Base-by-base conservation (phyloP, 2,329 filamentous ascomycete species). In the Beauveria scarabaeidicola region DNA sequence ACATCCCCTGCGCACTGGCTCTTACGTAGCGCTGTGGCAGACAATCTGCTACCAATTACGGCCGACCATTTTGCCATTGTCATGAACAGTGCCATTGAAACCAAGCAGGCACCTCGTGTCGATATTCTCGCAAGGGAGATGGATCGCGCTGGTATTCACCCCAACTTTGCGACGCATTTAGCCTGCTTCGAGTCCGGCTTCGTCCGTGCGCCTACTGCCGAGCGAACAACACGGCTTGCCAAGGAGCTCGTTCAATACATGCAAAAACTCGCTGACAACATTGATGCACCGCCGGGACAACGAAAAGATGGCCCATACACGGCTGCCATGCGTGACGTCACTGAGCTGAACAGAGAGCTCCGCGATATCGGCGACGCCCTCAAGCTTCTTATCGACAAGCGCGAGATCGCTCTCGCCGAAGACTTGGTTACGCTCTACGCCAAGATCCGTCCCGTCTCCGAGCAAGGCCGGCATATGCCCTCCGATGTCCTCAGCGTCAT, bases 401-500 rank as follows among this genome's bases (percentile, higher is more conserved):
- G 72, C 29, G 73, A 79, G 32, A 80, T 79, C 48, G 73, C 83
- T 5, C 81, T 85, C 6, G 81, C 82, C 17, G 73, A 80, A 62
- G 73, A 82, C 58, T 72, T 90, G 6, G 78, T 86, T 64, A 73
- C 80, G 32, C 68, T 81, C 52, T 88, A 83, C 65, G 71, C 73
- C 32, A 69, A 71, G 50, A 66, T 75, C 21, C 73, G 78, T 29
- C 73, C 73, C 0, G 62, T 72, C 19, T 66, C 69, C 38, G 64
- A 71, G 47, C 61, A 62, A 48, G 60, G 68, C 15, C 68, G 74
- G 10, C 62, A 70, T 1, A 73, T 81, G 17, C 82, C 86, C 0
- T 72, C 84, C 3, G 70, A 75, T 17, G 73, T 92, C 58, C 73
- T 89, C 23, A 78, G 79, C 53, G 80, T 86, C 9, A 72, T 93